phyloP scores from a whole-genome alignment of 202 grass and related monocot genomes.

The Setaria viridis region DNA sequence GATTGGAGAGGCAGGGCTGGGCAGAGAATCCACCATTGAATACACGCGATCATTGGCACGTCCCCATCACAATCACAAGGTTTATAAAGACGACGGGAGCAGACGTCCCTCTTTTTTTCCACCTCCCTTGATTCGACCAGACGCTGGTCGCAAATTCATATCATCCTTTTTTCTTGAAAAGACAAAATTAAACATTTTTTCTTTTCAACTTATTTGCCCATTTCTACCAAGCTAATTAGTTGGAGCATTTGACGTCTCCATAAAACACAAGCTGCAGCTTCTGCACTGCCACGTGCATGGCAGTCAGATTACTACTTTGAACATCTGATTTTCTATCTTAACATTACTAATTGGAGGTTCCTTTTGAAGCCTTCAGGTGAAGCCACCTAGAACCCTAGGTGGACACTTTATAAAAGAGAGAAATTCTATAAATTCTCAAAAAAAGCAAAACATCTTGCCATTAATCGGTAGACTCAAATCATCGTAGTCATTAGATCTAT shows the following conservation, averaged over 20 bases:
- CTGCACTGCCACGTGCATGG: neutral
- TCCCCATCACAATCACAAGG: conserved; percentile 40
- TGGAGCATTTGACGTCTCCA: neutral
- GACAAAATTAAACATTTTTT: neutral
- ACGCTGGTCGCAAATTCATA: conserved; percentile 4
- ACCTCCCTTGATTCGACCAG: conserved; percentile 7
- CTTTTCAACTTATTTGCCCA: neutral
- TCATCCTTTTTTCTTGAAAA: neutral
- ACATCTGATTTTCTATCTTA: too few species aligned
- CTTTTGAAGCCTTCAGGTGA: too few species aligned
- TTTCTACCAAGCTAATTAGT: neutral
- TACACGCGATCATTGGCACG: neutral
- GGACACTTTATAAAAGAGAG: too few species aligned
- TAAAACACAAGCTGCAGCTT: neutral
- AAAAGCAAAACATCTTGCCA: too few species aligned
- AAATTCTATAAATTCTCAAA: too few species aligned
- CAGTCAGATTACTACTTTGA: neutral
- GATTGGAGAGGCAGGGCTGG: neutral
- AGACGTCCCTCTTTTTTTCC: neutral
- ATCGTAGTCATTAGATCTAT: too few species aligned
- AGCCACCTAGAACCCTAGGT: too few species aligned
- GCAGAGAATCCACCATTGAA: neutral
- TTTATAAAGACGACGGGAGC: neutral
- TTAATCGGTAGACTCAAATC: too few species aligned
- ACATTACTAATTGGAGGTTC: too few species aligned